Percentiles rank a stretch among this genome's conserved stretches.
Conservation (phyloP, 2,329 filamentous ascomycete genomes). For the Tolypocladium tundrense region DNA sequence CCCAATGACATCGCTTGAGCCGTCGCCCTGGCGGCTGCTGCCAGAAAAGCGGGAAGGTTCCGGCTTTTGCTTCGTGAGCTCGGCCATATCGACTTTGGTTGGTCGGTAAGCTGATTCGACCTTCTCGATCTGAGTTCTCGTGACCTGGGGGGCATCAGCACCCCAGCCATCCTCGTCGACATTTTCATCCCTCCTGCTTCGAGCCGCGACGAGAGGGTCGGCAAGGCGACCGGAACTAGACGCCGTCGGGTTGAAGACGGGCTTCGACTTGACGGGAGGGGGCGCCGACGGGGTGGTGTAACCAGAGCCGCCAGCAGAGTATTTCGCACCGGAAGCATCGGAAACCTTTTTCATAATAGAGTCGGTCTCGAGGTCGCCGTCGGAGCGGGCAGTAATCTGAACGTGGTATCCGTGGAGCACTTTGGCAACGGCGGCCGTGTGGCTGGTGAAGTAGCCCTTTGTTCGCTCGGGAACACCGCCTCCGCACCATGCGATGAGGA, state of each 20-base stretch:
- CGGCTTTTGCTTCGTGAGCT: constrained; percentile 64
- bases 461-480: constrained; percentile 97
- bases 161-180: constrained; percentile 90
- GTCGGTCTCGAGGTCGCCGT: constrained; percentile 78
- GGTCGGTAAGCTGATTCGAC: constrained; percentile 89
- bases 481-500: constrained; percentile 93
- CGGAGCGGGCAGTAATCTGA: constrained; percentile 89
- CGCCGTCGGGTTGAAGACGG: constrained; percentile 74
- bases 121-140: constrained; percentile 79
- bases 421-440: constrained; percentile 80
- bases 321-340: constrained; percentile 91
- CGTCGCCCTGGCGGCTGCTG: constrained; percentile 33
- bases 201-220: constrained; percentile 58
- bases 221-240: constrained; percentile 38
- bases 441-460: constrained; percentile 97
- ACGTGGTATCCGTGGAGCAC: constrained; percentile 95
- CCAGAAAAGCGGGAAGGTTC: constrained; percentile 53
- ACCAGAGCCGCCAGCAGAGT: constrained; percentile 58
- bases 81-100: constrained; percentile 87
- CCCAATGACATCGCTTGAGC: constrained; percentile 55
- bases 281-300: constrained; percentile 42
- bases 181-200: constrained; percentile 47
- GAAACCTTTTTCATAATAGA: constrained; percentile 86
- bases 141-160: constrained; percentile 81
- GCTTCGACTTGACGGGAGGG: constrained; percentile 75